Percentiles rank a stretch among this genome's conserved stretches.
Evolutionary conservation across 345 rosid species (phyloP).

Genomic region (Salix exigua): DNA sequence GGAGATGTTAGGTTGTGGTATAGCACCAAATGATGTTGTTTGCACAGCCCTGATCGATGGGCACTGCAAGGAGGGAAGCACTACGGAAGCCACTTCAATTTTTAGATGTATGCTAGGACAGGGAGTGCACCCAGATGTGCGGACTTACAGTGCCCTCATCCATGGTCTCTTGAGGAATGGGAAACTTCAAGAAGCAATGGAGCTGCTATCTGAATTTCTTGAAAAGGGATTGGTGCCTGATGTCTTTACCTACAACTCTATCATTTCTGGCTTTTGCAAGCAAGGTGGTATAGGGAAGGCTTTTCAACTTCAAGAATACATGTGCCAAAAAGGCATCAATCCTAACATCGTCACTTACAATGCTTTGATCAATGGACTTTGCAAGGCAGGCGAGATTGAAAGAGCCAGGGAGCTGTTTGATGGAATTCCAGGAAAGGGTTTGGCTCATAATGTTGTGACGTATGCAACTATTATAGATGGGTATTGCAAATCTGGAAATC

Average conservation of each 20-base stretch:
- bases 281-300: conserved; percentile 46
- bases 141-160: conserved; percentile 51
- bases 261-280: conserved; percentile 61
- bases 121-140: conserved; percentile 48
- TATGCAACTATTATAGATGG: conserved; percentile 70
- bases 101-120: conserved; percentile 50
- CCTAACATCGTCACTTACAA: conserved; percentile 65
- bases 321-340: conserved; percentile 48
- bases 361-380: conserved; percentile 59
- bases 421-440: conserved; percentile 53
- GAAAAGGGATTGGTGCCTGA: conserved; percentile 56
- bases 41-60: conserved; percentile 55
- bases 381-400: conserved; percentile 49
- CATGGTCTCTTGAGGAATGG: conserved; percentile 63
- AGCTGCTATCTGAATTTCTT: conserved; percentile 51
- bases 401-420: conserved; percentile 56
- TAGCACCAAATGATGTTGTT: conserved; percentile 53
- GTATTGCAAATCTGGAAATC: conserved; percentile 62
- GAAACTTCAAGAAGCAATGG: conserved; percentile 54
- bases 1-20: conserved; percentile 61
- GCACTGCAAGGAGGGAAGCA: conserved; percentile 57
- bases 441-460: conserved; percentile 48
- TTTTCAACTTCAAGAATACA: conserved; percentile 41
- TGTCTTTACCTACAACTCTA: conserved; percentile 55
- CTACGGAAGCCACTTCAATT: conserved; percentile 46